Evolutionary conservation across 2,329 filamentous ascomycete genomes (phyloP).

Genomic region (Aureobasidium mangrovei): DNA sequence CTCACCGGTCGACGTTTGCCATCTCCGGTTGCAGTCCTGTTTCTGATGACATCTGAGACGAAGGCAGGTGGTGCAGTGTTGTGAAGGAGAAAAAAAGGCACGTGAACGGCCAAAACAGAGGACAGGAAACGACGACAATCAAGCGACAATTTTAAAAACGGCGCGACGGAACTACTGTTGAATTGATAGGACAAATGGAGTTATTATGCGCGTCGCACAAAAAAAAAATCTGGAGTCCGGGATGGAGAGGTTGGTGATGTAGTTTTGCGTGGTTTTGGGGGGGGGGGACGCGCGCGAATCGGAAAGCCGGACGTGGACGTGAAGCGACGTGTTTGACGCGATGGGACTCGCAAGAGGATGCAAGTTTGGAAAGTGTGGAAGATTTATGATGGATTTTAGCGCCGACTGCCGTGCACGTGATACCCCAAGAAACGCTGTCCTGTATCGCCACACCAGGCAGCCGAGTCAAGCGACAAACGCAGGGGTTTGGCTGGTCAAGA

Average conservation of each 20-base stretch:
- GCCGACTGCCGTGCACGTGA: too few relatives aligned
- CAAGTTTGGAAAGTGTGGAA: constrained; percentile 7
- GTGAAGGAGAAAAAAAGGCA: constrained; percentile 6
- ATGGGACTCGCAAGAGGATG: constrained; percentile 9
- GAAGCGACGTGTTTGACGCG: constrained; percentile 10
- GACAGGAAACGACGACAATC: constrained; percentile 4
- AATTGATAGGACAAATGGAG: not conserved
- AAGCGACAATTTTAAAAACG: constrained; percentile 10
- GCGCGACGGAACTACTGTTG: constrained; percentile 9
- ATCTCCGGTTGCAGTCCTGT: constrained; percentile 14
- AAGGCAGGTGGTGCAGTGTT: constrained; percentile 1
- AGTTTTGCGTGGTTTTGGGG: not conserved
- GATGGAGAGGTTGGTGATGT: not conserved
- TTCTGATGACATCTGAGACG: constrained; percentile 12
- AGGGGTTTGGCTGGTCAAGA: not conserved
- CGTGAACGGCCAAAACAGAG: constrained; percentile 9
- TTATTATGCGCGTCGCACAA: constrained; percentile 11
- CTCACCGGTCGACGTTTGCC: constrained; percentile 51
- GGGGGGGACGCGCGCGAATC: constrained; percentile 11
- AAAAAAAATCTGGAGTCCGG: constrained; percentile 3
- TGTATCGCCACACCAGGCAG: constrained; percentile 1
- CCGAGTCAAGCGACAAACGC: constrained; percentile 5
- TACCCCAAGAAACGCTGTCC: not conserved
- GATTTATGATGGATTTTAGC: not conserved
- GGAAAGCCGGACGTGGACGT: constrained; percentile 12